Conservation (phyloP, 306 rosid species). For the Sophora flavescens region DNA sequence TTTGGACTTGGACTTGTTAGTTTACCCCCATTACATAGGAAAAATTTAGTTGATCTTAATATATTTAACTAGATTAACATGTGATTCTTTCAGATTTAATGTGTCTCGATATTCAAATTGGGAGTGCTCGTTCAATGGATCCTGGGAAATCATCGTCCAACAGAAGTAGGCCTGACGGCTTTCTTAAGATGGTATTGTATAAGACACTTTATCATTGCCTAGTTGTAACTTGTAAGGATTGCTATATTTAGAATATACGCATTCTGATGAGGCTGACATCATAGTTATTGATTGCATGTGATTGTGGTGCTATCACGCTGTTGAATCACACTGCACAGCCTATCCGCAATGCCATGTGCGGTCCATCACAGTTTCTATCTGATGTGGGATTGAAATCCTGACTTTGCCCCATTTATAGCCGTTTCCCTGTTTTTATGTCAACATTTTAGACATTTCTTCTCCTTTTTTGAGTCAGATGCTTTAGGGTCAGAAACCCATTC, state of each 20-base stretch:
- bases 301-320: too few species aligned
- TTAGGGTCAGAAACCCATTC: too few species aligned
- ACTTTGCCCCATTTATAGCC: too few species aligned
- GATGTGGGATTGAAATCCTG: too few species aligned
- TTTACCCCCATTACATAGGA: conserved; percentile 4
- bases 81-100: conserved; percentile 65
- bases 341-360: too few species aligned
- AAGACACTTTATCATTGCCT: conserved; percentile 2
- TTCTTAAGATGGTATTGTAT: conserved; percentile 81
- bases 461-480: too few species aligned
- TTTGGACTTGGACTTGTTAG: not conserved
- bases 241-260: not conserved
- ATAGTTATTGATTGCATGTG: too few species aligned
- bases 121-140: conserved; percentile 76
- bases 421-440: too few species aligned
- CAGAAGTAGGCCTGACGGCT: conserved; percentile 75
- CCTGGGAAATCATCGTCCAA: conserved; percentile 63
- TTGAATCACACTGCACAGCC: too few species aligned
- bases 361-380: too few species aligned
- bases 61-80: conserved; percentile 35
- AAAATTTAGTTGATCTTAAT: not conserved
- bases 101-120: conserved; percentile 61
- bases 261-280: not conserved
- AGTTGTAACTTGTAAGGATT: conserved; percentile 21
- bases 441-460: too few species aligned